phyloP scores from a whole-genome alignment of 176 grass and related monocot genomes.

The Saccharum officinarum region DNA sequence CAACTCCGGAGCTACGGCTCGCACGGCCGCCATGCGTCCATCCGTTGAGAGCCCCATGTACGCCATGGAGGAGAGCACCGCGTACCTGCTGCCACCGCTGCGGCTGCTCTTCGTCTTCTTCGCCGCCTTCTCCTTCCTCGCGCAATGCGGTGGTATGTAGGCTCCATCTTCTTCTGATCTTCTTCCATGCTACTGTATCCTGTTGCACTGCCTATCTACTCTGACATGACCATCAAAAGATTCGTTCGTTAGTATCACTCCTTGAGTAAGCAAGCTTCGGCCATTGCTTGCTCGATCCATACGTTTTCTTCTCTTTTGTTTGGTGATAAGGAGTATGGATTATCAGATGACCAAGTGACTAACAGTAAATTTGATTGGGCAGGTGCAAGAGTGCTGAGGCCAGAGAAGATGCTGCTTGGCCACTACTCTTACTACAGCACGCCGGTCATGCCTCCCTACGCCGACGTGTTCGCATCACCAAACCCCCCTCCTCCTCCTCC shows the following conservation, averaged over 20 bases:
- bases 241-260: not conserved
- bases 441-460: constrained; percentile 53
- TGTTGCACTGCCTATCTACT: not conserved
- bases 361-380: not conserved
- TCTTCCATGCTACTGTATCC: not conserved
- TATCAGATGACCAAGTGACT: not conserved
- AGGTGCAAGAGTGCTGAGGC: constrained; percentile 37
- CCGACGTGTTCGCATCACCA: constrained; percentile 31
- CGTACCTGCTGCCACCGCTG: not conserved
- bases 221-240: not conserved
- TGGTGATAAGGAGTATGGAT: not conserved
- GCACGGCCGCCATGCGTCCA: constrained; percentile 17
- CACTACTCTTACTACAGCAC: constrained; percentile 45
- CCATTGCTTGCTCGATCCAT: not conserved
- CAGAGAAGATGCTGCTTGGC: constrained; percentile 36
- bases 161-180: not conserved
- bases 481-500: not conserved
- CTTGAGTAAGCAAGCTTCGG: not conserved
- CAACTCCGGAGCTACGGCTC: constrained; percentile 9
- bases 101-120: constrained; percentile 39
- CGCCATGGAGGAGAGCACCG: constrained; percentile 29
- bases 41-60: not conserved
- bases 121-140: not conserved
- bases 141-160: constrained; percentile 48
- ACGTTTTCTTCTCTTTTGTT: not conserved